Percentiles rank a stretch among this genome's conserved stretches.
Evolutionary conservation across 495 filamentous ascomycete genomes (phyloP).

Genomic region (Trichoderma virens): DNA sequence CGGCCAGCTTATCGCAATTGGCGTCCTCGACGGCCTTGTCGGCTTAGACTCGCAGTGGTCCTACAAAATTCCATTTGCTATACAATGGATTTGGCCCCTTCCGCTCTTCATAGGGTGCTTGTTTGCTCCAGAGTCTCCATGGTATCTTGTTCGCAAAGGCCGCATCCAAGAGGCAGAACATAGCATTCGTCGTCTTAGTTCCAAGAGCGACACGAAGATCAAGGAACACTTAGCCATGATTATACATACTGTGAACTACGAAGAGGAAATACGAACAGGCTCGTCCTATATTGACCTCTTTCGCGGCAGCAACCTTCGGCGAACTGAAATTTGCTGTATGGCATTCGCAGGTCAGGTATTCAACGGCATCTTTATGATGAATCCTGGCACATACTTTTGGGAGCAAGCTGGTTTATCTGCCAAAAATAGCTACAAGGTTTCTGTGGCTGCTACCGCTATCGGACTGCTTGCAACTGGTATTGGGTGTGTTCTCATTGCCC

Average conservation of each 20-base stretch:
- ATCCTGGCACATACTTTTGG: constrained; percentile 62
- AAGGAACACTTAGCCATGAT: constrained; percentile 50
- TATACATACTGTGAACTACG: constrained; percentile 57
- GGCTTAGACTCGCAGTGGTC: constrained; percentile 58
- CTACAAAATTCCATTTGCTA: constrained; percentile 57
- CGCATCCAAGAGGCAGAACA: constrained; percentile 38
- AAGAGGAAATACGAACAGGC: constrained; percentile 45
- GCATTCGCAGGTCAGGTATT: constrained; percentile 60
- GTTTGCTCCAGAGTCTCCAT: constrained; percentile 62
- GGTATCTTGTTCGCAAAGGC: constrained; percentile 61
- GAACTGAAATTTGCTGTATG: constrained; percentile 57
- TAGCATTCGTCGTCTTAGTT: constrained; percentile 49
- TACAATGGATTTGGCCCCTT: constrained; percentile 51
- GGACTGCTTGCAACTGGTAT: constrained; percentile 38
- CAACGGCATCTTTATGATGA: constrained; percentile 55
- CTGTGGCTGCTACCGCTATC: constrained; percentile 26
- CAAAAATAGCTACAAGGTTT: constrained; percentile 40
- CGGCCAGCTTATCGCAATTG: constrained; percentile 58
- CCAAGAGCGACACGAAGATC: constrained; percentile 20
- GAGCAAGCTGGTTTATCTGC: constrained; percentile 50
- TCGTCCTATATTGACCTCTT: constrained; percentile 52
- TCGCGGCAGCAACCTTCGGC: constrained; percentile 52
- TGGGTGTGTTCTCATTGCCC: constrained; percentile 5
- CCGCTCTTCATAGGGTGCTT: constrained; percentile 48
- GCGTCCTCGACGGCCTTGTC: constrained; percentile 45